Base-by-base conservation (phyloP, 495 filamentous ascomycete genomes). In the Hyaloscypha variabilis region DNA sequence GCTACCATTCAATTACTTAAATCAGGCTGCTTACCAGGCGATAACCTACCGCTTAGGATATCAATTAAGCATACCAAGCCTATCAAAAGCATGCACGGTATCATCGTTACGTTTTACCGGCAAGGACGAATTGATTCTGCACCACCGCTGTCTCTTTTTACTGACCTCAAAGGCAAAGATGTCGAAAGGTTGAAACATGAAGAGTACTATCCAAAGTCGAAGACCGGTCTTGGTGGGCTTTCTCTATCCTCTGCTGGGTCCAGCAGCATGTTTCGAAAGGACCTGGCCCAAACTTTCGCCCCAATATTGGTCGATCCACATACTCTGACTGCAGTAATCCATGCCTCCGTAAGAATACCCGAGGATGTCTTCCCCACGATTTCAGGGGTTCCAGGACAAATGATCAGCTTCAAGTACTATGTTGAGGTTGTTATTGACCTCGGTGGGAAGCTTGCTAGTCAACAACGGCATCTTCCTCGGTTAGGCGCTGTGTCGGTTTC, bases 281-380 rank as follows among this genome's bases (percentile, higher is more conserved):
- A 99, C 72, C 78, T 99, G 0, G 88, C 89, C 8, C 95, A 99
- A 69, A 89, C 89, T 0, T 91, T 96, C 68, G 87, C 89, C 8
- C 93, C 96, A 5, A 78, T 99, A 29, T 90, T 96, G 53, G 85
- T 98, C 26, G 89, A 98, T 67, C 93, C 92, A 1, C 78, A 75
- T 19, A 91, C 86, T n/a, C 82, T 97, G 63, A 88, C 86, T 21
- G 84, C 91, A 0, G 86, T 87, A 58, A 83, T 98, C 56, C 93
- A 87, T 25, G 89, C 92, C 2, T 91, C 89, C 21, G 85, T 99
- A 2, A 85, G 92, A 58, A 87, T 97, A 25, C 95, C 95, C 0
- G 92, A 94, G 66, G 93, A 97, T 67, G 87, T 87, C 0, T 99
- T 99, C 69, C 94, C 95, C 2, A 96, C 94, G 8, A 97, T 99